Base-by-base conservation (phyloP, 176 grass and related monocot species). In the Eremochloa ophiuroides region DNA sequence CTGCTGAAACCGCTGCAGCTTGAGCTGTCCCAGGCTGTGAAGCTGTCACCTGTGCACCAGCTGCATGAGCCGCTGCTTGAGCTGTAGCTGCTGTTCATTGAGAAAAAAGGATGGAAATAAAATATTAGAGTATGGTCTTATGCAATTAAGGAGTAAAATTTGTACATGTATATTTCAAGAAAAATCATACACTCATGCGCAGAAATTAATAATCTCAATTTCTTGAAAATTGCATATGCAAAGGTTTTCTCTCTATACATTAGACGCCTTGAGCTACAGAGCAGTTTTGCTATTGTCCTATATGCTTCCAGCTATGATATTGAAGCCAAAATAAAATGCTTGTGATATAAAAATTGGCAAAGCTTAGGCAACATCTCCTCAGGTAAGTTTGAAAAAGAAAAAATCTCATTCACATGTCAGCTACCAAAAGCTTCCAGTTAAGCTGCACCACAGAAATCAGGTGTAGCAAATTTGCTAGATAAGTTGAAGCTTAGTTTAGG, bases 21-120 rank as follows among this genome's bases (percentile, higher is more conserved):
- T 89, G 87, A 59, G 71, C 64, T 81, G 42, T 65, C 56, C 87
- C 78, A 37, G 82, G 64, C 73, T 81, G 87, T 56, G 87, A 78
- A 60, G 75, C 69, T 40, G 86, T 48, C 60, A 84, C 65, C 47
- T 69, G 46, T 10, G 69, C 71, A 28, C 17, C 82, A 6, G 61
- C 44, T 13, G 48, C 37, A 9, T 80, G 62, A 6, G 60, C 69
- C 13, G 59, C 59, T 22, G 42, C 80, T 74, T 70, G 38, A 70
- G 80, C 62, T 75, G 78, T 43, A 13, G 85, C 73, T 43, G 55
- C 80, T 83, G 77, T 23, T 66, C 10, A 23, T 76, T 81, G 43
- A 30, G 55, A 77, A 38, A 81, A 46, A 48, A 41, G 53, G 33
- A 80, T 55, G 20, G 13, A 75, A 56, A 44, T 17, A 10, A 76